A percentile compares a stretch with the other conserved stretches of the same genome.
phyloP scores from a whole-genome alignment of 2,329 filamentous ascomycete species.

The Monilinia fructigena region DNA sequence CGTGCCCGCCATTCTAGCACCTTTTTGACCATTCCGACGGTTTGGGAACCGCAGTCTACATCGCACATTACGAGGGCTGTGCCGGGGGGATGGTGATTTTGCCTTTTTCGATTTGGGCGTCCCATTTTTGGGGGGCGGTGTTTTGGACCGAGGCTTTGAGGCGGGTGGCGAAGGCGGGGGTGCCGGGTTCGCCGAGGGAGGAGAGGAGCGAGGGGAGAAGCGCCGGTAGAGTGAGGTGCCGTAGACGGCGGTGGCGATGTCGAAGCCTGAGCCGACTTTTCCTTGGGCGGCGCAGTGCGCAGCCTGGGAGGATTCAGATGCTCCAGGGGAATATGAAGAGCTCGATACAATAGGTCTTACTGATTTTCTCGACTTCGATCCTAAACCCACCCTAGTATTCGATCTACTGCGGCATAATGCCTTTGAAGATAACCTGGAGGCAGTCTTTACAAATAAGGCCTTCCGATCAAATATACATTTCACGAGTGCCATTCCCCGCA shows the following conservation, averaged over 20 bases:
- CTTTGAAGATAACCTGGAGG: constrained; percentile 45
- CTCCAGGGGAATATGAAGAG: not conserved
- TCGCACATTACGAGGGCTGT: constrained; percentile 89
- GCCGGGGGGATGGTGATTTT: constrained; percentile 69
- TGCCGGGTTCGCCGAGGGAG: constrained; percentile 63
- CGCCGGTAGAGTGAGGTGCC: constrained; percentile 87
- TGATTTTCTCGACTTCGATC: constrained; percentile 71
- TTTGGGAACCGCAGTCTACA: constrained; percentile 90
- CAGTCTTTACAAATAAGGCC: constrained; percentile 62
- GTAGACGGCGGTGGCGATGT: constrained; percentile 89
- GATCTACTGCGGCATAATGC: constrained; percentile 44
- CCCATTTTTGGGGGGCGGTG: constrained; percentile 60
- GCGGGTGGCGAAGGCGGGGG: constrained; percentile 62
- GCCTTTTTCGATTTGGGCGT: constrained; percentile 71
- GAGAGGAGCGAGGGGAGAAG: constrained; percentile 78
- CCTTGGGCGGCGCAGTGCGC: constrained; percentile 95
- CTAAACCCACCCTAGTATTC: constrained; percentile 70
- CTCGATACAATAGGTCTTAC: constrained; percentile 18
- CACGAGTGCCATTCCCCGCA: not conserved
- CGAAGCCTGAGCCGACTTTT: constrained; percentile 94
- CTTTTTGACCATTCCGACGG: constrained; percentile 92
- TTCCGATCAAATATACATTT: constrained; percentile 6
- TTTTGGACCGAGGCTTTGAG: constrained; percentile 68
- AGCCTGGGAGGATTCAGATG: constrained; percentile 61
- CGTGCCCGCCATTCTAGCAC: constrained; percentile 77